Conservation (phyloP, 2,329 filamentous ascomycete species). For the Gaeumannomyces sp. region DNA sequence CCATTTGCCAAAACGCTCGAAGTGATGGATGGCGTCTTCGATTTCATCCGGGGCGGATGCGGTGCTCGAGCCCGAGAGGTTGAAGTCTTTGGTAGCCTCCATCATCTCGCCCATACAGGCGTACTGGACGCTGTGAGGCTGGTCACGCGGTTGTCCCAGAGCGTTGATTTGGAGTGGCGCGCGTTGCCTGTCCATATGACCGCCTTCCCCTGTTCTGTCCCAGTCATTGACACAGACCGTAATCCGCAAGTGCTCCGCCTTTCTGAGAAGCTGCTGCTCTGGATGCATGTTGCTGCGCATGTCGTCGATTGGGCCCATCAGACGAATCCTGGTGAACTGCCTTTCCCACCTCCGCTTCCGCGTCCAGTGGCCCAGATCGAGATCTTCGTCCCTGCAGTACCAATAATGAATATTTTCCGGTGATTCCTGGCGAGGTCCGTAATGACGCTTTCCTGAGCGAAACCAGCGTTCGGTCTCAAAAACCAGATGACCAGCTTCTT, state of each 20-base stretch:
- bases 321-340: not conserved
- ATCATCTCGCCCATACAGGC: not conserved
- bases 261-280: not conserved
- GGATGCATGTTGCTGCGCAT: not conserved
- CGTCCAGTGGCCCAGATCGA: not conserved
- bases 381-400: not conserved
- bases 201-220: not conserved
- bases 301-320: not conserved
- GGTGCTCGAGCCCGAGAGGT: not conserved
- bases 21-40: not conserved
- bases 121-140: not conserved
- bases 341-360: not conserved
- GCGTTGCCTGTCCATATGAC: not conserved
- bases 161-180: constrained; percentile 4
- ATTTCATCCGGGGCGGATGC: not conserved
- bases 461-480: constrained; percentile 3
- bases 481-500: not conserved
- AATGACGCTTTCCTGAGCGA: not conserved
- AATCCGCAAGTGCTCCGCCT: constrained; percentile 2
- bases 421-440: not conserved
- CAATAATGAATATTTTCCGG: too few species aligned
- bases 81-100: not conserved
- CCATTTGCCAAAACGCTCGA: not conserved
- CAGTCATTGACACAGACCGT: constrained; percentile 4
- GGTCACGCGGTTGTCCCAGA: not conserved